A percentile compares a stretch with the other conserved stretches of the same genome.
These are phyloP conservation scores for Colletotrichum brevisporum DNA, from an alignment of 2,329 filamentous ascomycete genomes.

Conservation along the genomic window DNA sequence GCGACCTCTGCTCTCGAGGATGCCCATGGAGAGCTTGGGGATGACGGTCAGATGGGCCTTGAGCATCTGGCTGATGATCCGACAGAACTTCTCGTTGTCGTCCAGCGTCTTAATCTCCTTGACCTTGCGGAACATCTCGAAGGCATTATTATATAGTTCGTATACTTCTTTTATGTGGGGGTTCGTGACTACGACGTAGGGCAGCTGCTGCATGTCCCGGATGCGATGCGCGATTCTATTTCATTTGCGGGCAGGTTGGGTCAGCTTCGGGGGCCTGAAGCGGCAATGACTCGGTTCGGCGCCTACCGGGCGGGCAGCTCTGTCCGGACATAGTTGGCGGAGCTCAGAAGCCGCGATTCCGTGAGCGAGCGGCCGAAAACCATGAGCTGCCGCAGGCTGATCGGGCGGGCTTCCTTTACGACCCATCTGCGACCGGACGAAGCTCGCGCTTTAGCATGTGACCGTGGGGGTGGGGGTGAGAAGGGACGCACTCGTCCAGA, in stretches of 20 bases:
- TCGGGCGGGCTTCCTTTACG: constrained; percentile 90
- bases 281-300: not conserved
- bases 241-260: constrained; percentile 51
- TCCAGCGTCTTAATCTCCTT: constrained; percentile 87
- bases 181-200: constrained; percentile 97
- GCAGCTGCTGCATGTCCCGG: constrained; percentile 96
- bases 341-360: constrained; percentile 89
- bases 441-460: constrained; percentile 39
- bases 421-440: constrained; percentile 79
- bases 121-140: constrained; percentile 88
- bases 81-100: constrained; percentile 91
- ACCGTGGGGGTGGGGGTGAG: not conserved
- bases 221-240: constrained; percentile 89
- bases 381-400: constrained; percentile 95
- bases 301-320: constrained; percentile 87
- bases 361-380: constrained; percentile 96
- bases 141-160: constrained; percentile 96
- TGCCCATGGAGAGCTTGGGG: constrained; percentile 93
- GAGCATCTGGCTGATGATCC: constrained; percentile 82
- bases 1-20: constrained; percentile 88
- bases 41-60: constrained; percentile 94
- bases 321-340: constrained; percentile 96
- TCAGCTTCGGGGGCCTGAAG: constrained; percentile 12
- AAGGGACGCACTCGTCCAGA: constrained; percentile 71
- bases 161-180: constrained; percentile 94